Evolutionary conservation across 202 grass and related monocot genomes (phyloP).

Genomic region (Brachypodium distachyon): DNA sequence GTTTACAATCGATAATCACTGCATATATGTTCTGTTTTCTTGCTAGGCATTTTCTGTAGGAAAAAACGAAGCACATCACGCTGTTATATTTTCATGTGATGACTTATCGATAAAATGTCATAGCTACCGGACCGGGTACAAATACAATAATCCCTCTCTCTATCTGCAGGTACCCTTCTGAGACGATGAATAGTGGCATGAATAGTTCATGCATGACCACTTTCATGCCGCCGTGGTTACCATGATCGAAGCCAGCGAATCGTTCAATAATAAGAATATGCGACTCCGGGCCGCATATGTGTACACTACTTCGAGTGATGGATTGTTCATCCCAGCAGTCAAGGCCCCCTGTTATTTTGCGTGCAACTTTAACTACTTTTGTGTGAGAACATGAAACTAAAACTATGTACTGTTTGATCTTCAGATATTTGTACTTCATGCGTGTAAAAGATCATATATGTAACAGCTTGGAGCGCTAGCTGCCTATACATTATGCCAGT

Average conservation of each 20-base stretch:
- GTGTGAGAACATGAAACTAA: background rate
- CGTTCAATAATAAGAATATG: background rate
- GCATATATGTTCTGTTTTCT: too few species aligned
- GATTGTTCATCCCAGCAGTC: background rate
- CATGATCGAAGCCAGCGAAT: slow-evolving; percentile 9
- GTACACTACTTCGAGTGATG: background rate
- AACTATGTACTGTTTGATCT: background rate
- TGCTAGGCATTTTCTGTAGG: background rate
- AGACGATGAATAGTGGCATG: slow-evolving; percentile 22
- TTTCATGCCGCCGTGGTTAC: slow-evolving; percentile 40
- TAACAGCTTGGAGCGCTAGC: background rate
- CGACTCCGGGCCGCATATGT: background rate
- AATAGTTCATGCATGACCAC: slow-evolving; percentile 40
- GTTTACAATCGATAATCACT: too few species aligned
- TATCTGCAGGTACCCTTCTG: slow-evolving; percentile 30
- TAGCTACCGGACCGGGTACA: too few species aligned
- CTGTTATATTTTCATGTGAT: background rate
- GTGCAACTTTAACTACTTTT: background rate
- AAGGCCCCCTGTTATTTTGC: background rate
- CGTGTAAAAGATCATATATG: background rate
- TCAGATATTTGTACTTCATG: background rate
- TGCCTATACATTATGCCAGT: background rate
- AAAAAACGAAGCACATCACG: background rate
- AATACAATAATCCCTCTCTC: background rate
- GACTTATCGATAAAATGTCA: background rate